Evolutionary conservation across 371 early-diverging fungal species (phyloP).

Genomic region (Entomophthora muscae): DNA sequence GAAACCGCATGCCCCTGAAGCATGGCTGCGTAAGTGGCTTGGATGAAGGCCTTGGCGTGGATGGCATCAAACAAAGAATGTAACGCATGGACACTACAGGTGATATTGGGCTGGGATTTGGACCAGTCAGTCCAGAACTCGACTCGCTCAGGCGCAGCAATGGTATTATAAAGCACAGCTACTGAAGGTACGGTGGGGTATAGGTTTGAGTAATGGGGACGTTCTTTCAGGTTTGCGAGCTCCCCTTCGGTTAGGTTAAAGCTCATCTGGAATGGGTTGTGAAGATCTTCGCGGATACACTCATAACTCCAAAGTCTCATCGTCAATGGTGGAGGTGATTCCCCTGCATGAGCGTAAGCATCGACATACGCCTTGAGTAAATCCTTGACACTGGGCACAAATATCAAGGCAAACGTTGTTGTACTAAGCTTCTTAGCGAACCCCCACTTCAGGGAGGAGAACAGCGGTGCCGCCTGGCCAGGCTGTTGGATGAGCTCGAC

Average conservation of each 20-base stretch:
- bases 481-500: neutral
- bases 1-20: neutral
- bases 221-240: neutral
- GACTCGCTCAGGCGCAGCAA: neutral
- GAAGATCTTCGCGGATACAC: constrained; percentile 3
- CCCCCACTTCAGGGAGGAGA: constrained; percentile 4
- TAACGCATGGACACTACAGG: neutral
- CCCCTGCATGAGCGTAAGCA: neutral
- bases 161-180: neutral
- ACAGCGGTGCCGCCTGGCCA: neutral
- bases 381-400: constrained; percentile 7
- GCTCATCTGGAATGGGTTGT: neutral
- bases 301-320: constrained; percentile 5
- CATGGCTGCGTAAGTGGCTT: neutral
- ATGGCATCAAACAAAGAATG: constrained; percentile 4
- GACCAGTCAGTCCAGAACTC: constrained; percentile 9
- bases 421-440: constrained; percentile 6
- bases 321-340: neutral
- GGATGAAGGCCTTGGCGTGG: neutral
- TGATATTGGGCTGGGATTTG: constrained; percentile 3
- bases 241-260: neutral
- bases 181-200: constrained; percentile 2
- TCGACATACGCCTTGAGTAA: neutral
- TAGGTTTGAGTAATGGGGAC: neutral
- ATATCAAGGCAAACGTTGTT: constrained; percentile 1